Evolutionary conservation across 805 yeast genomes (phyloP), one percentile per base, ranked within the genome.

Genomic region (Yarrowia bubula): DNA sequence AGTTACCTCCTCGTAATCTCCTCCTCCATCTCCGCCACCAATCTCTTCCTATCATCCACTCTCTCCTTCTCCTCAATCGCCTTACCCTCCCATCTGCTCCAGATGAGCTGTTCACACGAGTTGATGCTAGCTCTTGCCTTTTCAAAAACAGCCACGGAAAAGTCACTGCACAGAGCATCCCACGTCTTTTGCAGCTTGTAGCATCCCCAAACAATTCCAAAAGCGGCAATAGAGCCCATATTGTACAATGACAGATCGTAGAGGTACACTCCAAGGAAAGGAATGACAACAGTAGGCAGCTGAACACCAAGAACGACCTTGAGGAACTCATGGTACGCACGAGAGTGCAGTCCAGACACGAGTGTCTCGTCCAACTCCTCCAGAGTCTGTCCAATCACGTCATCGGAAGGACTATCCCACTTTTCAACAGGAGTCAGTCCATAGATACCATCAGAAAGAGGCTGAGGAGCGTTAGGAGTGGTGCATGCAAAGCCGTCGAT

Each of bases 171-270:
- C 6, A 72, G 69, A 14, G 66, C 67, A 44, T 67, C 67, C 80
- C 80, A 77, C 17, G 65, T 42, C 38, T 67, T 69, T 63, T 77
- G 79, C 43, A 78, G 73, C 11, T 70, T 67, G n/a, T 71, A 68
- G 41, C 74, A 69, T 2, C 81, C 80, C 32, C 71, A 67, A 1
- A 74, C 77, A 3, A 70, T 22, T 1, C 80, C 80, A 4, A 78
- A 70, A 4, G 70, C 71, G 0, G 77, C 74, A 11, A 78, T 64
- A 1, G 77, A 74, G 2, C 72, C 75, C 76, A 76, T 75, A 15
- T 76, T 66, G 65, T 71, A 76, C 64, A 70, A 66, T 1, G 75
- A 65, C 57, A 69, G 71, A 37, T 70, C 77, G 42, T 68, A 69
- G 44, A 75, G 70, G 47, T 69, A 70, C 51, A 66, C 65, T 4